Evolutionary conservation across 169 alveolate species (phyloP), one percentile per base, ranked within the genome.

Genomic region (Eimeria sp.): DNA sequence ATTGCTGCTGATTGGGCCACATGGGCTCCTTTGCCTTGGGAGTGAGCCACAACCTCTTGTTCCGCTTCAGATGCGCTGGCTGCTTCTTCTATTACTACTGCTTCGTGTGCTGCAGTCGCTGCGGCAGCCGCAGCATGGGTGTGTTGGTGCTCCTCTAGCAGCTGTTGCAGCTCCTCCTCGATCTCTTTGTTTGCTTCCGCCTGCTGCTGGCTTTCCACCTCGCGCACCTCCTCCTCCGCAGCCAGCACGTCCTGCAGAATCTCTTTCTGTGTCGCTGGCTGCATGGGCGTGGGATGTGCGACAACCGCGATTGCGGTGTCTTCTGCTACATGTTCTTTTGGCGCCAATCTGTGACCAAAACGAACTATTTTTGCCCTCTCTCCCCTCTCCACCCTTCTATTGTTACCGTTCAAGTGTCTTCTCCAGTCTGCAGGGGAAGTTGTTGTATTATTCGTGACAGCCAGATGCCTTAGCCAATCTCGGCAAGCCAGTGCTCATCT

Each of bases 171-270:
- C 47, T 84, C 92, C 11, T 30, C 76, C 5, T 84, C 80, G 30
- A 84, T 58, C 47, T 84, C 92, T 34, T 4, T 30, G n/a, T 84
- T 78, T 16, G 67, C 13, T 34, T 84, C 92, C 22, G 34, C 78
- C 20, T 54, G 58, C 43, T 54, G 2, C 30, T 45, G 75, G 61
- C 7, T 40, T 34, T 84, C 92, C 40, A 9, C 75, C 47, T 84
- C 45, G 61, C 92, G 78, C 58, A 58, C 92, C 20, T 84, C 92
- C 30, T 30, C 92, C 47, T 84, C 92, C 22, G 92, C 92, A 30
- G 40, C 92, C 16, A n/a, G 92, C 78, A 84, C 49, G 18, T 84
- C 92, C 10, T 40, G 30, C 30, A 58, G 63, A 20, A 84, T 43
- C 61, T 84, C 92, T 70, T 84, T 78, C 30, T 54, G 40, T 16